Base-by-base conservation (phyloP, 108 stramenopile species). In the Schizochytrium sp. region DNA sequence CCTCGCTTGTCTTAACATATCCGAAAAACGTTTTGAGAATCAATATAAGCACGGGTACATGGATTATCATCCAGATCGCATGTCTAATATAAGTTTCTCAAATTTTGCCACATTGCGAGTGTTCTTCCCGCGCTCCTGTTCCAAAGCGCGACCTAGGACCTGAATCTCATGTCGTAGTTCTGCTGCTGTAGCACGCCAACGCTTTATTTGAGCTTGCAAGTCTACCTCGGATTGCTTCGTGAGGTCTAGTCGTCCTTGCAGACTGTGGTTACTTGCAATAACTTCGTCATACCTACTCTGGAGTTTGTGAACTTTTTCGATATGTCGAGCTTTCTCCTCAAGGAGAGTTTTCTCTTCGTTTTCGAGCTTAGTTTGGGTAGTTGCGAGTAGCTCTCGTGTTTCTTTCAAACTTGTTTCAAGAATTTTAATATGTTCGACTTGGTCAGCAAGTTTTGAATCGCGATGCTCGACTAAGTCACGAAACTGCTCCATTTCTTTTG, bases 51-150 rank as follows among this genome's bases (percentile, higher is more conserved):
- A 12, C 12, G 28, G 19, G 7, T 28, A 15, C 5, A 0, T 13
- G 3, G 1, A 7, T 8, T 69, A 38, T 69, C 64, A 15, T 69
- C 3, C 12, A 44, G 7, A 69, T 8, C 76, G 76, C 76, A 83
- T 83, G 5, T 83, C 3, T 0, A n/a, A 10, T n/a, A 83, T 28
- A 38, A 83, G 76, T 10, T n/a, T 10, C 47, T 83, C 50, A 1
- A 83, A 83, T n/a, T 53, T 47, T 38, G 47, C 50, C 10, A 83
- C 76, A 3, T 83, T 55, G 8, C 76, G 47, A 10, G 76, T 53
- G 53, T 42, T 83, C 2, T 83, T 83, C 50, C 28, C 50, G 45
- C 76, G 76, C 53, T 83, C 76, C 1, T 83, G 76, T 28, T 46
- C 76, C 76, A 83, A 83, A 83, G 76, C 2, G 0, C 28, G 50